Evolutionary conservation across 2,329 filamentous ascomycete genomes (phyloP).

Genomic region (Exophiala calicioides): DNA sequence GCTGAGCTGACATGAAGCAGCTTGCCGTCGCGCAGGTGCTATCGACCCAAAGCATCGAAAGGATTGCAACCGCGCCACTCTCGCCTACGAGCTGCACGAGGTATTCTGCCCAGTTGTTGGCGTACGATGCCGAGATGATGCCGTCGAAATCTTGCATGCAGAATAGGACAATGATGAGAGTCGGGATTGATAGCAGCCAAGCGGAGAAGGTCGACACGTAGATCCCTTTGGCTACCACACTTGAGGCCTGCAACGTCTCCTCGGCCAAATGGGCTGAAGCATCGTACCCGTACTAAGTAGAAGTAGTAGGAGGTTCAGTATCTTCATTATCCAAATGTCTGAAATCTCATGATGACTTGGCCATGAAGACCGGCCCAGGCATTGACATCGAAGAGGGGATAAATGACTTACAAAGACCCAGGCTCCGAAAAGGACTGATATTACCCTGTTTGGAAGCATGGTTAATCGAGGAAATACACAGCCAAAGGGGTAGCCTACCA

Average conservation of each 20-base stretch:
- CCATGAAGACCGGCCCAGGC: too few species aligned
- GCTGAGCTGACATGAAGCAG: conserved; percentile 43
- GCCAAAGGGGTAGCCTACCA: conserved; percentile 30
- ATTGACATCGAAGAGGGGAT: too few species aligned
- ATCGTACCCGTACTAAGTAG: conserved; percentile 33
- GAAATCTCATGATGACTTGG: too few species aligned
- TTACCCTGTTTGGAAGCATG: conserved; percentile 24
- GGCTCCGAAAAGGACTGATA: conserved; percentile 40
- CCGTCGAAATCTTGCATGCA: conserved; percentile 45
- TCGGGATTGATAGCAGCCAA: conserved; percentile 42
- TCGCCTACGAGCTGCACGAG: conserved; percentile 41
- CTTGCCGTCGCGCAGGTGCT: conserved; percentile 41
- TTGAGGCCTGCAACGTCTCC: conserved; percentile 41
- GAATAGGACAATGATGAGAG: conserved; percentile 43
- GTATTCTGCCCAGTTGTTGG: conserved; percentile 46
- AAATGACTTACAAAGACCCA: conserved; percentile 45
- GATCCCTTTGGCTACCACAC: conserved; percentile 43
- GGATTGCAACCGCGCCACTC: conserved; percentile 39
- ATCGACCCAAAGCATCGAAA: conserved; percentile 42
- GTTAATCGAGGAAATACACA: too few species aligned
- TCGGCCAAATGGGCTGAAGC: conserved; percentile 40
- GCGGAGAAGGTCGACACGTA: conserved; percentile 41
- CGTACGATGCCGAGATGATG: conserved; percentile 38
- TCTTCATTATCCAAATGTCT: too few species aligned
- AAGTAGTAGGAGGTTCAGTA: too few species aligned